Evolutionary conservation across 176 grass and related monocot species (phyloP).

Genomic region (Rhynchospora pubera): DNA sequence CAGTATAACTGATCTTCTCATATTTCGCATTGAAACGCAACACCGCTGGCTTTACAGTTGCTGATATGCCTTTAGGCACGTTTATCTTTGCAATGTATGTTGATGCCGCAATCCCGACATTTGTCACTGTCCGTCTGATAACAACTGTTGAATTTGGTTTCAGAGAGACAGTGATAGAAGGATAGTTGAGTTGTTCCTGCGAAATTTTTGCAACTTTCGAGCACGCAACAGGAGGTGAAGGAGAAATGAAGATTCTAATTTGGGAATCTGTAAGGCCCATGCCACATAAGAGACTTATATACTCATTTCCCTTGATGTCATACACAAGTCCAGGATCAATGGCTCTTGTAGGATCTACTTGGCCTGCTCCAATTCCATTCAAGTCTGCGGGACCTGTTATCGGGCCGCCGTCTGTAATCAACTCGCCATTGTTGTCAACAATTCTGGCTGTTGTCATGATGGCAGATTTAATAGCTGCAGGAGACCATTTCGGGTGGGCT

Average conservation of each 20-base stretch:
- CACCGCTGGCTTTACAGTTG: background rate
- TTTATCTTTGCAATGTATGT: conserved; percentile 1
- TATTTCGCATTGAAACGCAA: conserved; percentile 10
- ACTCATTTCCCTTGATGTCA: conserved; percentile 2
- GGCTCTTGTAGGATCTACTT: conserved; percentile 28
- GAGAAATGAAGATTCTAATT: background rate
- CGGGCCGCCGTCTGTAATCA: background rate
- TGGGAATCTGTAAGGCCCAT: background rate
- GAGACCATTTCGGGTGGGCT: conserved; percentile 29
- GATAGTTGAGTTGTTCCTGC: conserved; percentile 26
- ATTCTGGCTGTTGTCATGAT: conserved; percentile 31
- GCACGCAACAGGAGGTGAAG: background rate
- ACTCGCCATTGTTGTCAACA: background rate
- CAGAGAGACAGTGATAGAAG: background rate
- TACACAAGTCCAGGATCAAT: conserved; percentile 27
- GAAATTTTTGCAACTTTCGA: conserved; percentile 18
- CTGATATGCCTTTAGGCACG: background rate
- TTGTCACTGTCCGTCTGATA: conserved; percentile 22
- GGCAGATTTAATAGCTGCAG: conserved; percentile 28
- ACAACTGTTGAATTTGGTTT: background rate
- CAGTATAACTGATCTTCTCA: conserved; percentile 25
- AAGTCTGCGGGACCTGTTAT: background rate
- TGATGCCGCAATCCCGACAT: conserved; percentile 13
- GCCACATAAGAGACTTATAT: conserved; percentile 20
- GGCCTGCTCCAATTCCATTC: conserved; percentile 24